phyloP scores from a whole-genome alignment of 257 asterid genomes.

The Oldenlandia corymbosa region DNA sequence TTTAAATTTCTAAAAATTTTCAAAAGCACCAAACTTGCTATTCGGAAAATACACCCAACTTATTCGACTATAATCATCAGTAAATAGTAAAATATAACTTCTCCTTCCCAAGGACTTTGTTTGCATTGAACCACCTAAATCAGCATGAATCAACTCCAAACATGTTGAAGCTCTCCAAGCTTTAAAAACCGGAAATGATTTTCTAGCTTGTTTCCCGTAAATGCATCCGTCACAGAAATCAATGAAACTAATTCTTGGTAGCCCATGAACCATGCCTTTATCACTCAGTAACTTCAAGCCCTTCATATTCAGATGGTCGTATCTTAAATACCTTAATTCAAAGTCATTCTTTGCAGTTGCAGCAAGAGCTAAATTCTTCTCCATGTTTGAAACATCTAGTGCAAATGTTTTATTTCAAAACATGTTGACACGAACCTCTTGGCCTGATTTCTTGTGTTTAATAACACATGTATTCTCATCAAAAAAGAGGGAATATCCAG shows the following conservation, averaged over 20 bases:
- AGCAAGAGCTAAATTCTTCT: too few species aligned
- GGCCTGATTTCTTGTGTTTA: neutral
- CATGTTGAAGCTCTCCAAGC: neutral
- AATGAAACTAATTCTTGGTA: neutral
- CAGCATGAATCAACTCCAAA: neutral
- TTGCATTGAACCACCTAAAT: too few species aligned
- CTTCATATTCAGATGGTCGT: too few species aligned
- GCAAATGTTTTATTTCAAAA: too few species aligned
- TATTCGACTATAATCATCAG: constrained; percentile 6
- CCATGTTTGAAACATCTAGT: too few species aligned
- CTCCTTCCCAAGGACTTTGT: neutral
- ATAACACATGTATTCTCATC: constrained; percentile 7
- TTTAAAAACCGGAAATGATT: neutral
- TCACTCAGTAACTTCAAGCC: neutral
- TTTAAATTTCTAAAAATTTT: neutral
- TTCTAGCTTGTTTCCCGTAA: constrained; percentile 6
- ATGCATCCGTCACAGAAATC: neutral
- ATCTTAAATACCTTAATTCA: constrained; percentile 6
- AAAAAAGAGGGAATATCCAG: neutral
- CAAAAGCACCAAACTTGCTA: constrained; percentile 6
- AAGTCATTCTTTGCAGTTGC: neutral
- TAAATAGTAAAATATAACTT: neutral
- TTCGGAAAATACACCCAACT: constrained; percentile 14
- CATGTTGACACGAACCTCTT: too few species aligned
- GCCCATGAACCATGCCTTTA: constrained; percentile 11